A percentile compares a stretch with the other conserved stretches of the same genome.
These are phyloP conservation scores for Carex cristatella DNA, from an alignment of 176 grass and related monocot species.

Conservation along the genomic window DNA sequence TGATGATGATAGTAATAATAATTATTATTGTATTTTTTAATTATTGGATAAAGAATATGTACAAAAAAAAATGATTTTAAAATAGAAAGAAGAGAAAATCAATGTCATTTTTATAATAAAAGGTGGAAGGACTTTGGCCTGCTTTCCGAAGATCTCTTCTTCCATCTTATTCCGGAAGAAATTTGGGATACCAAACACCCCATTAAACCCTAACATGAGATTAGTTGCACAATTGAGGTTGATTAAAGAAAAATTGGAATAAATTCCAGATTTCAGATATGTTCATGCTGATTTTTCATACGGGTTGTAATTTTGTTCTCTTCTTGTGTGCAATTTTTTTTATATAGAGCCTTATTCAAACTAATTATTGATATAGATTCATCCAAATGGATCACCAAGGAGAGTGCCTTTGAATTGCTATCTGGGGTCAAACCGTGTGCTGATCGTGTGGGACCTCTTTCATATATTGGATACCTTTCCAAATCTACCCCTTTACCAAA, in stretches of 20 bases:
- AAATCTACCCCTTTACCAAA: conserved; percentile 27
- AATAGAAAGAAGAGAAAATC: too few species aligned
- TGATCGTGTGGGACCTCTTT: conserved; percentile 54
- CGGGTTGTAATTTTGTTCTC: background rate
- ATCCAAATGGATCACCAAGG: conserved; percentile 67
- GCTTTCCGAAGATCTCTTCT: too few species aligned
- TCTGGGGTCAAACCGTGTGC: conserved; percentile 28
- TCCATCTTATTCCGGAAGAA: too few species aligned
- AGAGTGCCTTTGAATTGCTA: conserved; percentile 40
- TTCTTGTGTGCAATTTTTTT: background rate
- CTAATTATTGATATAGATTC: conserved; percentile 38
- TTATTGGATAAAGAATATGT: too few species aligned
- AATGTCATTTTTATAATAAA: too few species aligned
- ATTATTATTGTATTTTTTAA: too few species aligned
- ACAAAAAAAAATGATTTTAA: too few species aligned
- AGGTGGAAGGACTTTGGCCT: too few species aligned
- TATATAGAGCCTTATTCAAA: background rate
- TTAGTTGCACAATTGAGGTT: background rate
- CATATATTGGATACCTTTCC: conserved; percentile 38
- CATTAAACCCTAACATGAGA: background rate
- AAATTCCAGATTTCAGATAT: background rate
- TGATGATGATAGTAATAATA: too few species aligned
- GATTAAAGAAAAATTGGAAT: background rate
- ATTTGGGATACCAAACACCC: too few species aligned
- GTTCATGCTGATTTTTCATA: background rate